A percentile compares a stretch with the other conserved stretches of the same genome.
These are phyloP conservation scores for Smithsoniella earleae DNA, from an alignment of 163 green algal species.

Conservation along the genomic window DNA sequence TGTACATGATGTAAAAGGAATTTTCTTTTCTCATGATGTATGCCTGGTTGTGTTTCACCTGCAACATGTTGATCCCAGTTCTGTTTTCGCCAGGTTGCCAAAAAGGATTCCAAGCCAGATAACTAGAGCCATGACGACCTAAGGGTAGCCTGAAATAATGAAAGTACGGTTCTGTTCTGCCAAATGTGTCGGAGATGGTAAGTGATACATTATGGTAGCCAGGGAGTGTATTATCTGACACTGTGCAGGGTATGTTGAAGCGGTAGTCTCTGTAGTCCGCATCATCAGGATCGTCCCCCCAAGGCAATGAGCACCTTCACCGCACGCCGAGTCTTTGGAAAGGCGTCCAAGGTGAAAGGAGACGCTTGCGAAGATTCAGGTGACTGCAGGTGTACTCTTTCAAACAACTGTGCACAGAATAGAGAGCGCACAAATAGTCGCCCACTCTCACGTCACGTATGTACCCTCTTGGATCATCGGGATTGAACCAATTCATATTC, in stretches of 20 bases:
- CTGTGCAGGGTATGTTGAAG: background rate
- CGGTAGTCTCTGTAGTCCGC: background rate
- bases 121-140: background rate
- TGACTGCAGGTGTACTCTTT: background rate
- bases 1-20: background rate
- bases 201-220: constrained; percentile 27
- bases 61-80: background rate
- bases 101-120: background rate
- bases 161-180: background rate
- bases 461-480: background rate
- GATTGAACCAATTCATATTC: background rate
- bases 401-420: background rate
- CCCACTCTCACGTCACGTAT: constrained; percentile 1
- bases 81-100: background rate
- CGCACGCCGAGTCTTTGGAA: background rate
- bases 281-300: constrained; percentile 19
- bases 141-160: background rate
- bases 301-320: constrained; percentile 22
- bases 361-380: background rate
- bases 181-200: constrained; percentile 5
- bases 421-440: background rate
- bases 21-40: background rate
- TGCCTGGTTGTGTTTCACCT: background rate
- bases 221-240: background rate
- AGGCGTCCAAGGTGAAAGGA: background rate